Conservation (phyloP, 257 asterid species). For the Solanum peruvianum region DNA sequence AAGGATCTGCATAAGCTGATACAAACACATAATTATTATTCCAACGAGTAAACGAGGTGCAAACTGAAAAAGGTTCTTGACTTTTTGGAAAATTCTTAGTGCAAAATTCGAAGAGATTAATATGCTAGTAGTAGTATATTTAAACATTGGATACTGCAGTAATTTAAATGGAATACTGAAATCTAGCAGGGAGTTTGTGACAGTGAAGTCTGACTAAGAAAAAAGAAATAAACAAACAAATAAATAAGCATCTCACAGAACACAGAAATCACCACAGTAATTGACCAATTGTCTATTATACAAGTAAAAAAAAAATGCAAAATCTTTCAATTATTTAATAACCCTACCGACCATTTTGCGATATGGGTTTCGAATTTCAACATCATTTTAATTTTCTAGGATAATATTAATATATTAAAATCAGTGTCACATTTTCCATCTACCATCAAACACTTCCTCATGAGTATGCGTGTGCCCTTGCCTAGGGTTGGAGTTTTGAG, state of each 20-base stretch:
- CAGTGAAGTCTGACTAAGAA: neutral
- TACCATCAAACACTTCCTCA: neutral
- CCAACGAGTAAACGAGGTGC: neutral
- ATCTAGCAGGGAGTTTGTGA: neutral
- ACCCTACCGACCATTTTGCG: slow-evolving; percentile 31
- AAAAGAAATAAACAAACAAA: neutral
- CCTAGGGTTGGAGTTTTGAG: neutral
- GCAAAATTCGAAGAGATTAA: neutral
- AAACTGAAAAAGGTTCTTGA: neutral
- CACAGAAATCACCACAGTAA: neutral
- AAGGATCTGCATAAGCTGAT: neutral
- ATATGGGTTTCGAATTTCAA: slow-evolving; percentile 21
- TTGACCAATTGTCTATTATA: neutral
- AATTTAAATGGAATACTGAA: neutral
- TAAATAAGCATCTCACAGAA: neutral
- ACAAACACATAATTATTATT: neutral
- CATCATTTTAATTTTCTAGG: neutral
- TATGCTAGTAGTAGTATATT: neutral
- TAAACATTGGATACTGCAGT: neutral
- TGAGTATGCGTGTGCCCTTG: neutral
- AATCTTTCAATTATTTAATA: slow-evolving; percentile 6
- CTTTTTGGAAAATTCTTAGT: neutral
- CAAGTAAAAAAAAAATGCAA: neutral
- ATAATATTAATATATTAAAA: slow-evolving; percentile 15
- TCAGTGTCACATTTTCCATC: slow-evolving; percentile 21